These are phyloP conservation scores for Monosporozyma siamensis DNA, from an alignment of 805 yeast genomes.

Conservation along the genomic window DNA sequence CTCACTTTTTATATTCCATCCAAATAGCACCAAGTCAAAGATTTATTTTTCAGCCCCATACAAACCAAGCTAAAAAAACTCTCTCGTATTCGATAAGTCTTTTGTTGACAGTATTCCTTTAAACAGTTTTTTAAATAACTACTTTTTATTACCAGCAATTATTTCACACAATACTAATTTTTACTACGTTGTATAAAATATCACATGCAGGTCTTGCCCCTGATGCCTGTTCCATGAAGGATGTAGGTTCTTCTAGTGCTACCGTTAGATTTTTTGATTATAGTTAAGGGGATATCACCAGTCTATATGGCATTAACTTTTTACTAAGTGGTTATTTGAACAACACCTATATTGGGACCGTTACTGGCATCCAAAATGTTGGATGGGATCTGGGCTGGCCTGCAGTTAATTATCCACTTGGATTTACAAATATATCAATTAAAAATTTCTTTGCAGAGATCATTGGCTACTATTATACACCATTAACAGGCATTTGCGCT, in stretches of 20 bases:
- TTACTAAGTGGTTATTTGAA: neutral
- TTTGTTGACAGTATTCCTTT: too few species aligned
- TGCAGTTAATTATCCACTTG: neutral
- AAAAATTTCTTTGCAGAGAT: slow-evolving; percentile 11
- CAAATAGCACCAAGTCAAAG: too few species aligned
- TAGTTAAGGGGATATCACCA: neutral
- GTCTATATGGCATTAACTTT: neutral
- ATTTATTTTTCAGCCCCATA: too few species aligned
- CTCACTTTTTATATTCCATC: too few species aligned
- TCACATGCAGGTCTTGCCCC: neutral
- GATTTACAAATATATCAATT: neutral
- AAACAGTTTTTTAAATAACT: too few species aligned
- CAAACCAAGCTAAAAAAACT: too few species aligned
- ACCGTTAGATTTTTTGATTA: neutral
- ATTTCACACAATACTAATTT: too few species aligned
- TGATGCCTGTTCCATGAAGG: neutral
- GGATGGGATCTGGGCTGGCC: neutral
- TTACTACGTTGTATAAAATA: neutral
- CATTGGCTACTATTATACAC: slow-evolving; percentile 22
- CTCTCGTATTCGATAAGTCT: too few species aligned
- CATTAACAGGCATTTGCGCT: slow-evolving; percentile 23
- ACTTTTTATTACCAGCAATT: too few species aligned
- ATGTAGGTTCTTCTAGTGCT: neutral
- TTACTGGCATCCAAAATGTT: neutral
- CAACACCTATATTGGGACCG: neutral